Base-by-base conservation (phyloP, 1,139 yeast species). In the Citeromyces hawaiiensis region DNA sequence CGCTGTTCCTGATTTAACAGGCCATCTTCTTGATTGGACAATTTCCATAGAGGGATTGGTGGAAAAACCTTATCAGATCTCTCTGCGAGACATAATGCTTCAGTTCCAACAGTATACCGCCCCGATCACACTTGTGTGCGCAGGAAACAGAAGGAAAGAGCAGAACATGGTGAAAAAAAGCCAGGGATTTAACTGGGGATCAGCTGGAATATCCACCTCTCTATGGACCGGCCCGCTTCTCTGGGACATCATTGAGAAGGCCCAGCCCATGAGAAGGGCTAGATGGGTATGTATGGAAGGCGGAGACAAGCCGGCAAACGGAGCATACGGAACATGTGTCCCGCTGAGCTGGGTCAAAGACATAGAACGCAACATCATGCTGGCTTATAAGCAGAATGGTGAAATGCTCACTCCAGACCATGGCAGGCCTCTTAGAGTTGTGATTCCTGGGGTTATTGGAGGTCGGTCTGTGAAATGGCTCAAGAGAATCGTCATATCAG, bases 391-490 rank as follows among this genome's bases (percentile, higher is more conserved):
- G 38, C 61, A 57, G 42, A 58, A 58, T 37, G 62, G 62, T 6
- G 47, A 45, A n/a, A 45, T 45, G n/a, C 43, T 58, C 15, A 39
- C 51, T 4, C 61, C 61, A 1, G 63, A 58, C 40, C 63, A 58
- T 42, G 63, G 63, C 2, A 50, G 47, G 13, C 63, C 63, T 1
- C 40, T 58, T n/a, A 49, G 63, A 34, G 58, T 53, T 7, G 47
- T 58, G 4, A 51, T 58, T 2, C 63, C 63, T 3, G 62, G 63
- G 8, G 54, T 55, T 16, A 56, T 58, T 45, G 63, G 63, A 14
- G 63, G 63, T 3, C 45, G 62, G 13, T 53, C 59, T 7, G 62
- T 58, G 35, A 58, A 58, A 40, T 58, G 62, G 62, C 43, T 58
- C 18, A 52, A 47, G 31, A 47, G 45, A 37, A 41, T 58, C 17